These are phyloP conservation scores for Coniferiporia weirii DNA, from an alignment of 1,284 basidiomycete genomes.

Conservation along the genomic window DNA sequence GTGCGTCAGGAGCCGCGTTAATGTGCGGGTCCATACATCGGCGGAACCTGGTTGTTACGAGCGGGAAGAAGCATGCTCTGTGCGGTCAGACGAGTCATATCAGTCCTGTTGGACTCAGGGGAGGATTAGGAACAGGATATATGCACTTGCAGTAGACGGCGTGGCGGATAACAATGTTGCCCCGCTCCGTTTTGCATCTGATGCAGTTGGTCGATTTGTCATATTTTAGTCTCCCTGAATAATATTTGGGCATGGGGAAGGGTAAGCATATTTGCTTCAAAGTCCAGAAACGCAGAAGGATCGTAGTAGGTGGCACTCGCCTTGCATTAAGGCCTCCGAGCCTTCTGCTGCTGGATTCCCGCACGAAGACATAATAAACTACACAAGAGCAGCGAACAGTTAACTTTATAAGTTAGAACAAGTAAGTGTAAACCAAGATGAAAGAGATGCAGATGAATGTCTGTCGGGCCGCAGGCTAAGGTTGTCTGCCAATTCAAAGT, in stretches of 20 bases:
- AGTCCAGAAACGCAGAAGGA: neutral
- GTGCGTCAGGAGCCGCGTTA: constrained; percentile 47
- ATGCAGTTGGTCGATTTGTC: constrained; percentile 62
- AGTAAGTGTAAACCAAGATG: neutral
- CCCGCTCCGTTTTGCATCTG: constrained; percentile 59
- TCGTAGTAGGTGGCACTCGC: constrained; percentile 17
- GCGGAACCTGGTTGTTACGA: constrained; percentile 60
- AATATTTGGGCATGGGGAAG: neutral
- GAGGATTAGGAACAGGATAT: neutral
- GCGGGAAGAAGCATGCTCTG: constrained; percentile 64
- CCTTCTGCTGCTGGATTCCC: constrained; percentile 17
- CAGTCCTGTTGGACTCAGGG: constrained; percentile 2
- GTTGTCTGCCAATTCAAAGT: neutral
- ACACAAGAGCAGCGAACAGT: neutral
- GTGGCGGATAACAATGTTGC: constrained; percentile 70
- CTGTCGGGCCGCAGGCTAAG: too few species aligned
- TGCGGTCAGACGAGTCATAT: neutral
- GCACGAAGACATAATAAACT: constrained; percentile 19
- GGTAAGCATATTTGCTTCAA: neutral
- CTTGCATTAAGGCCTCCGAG: constrained; percentile 20
- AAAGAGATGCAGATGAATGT: too few species aligned
- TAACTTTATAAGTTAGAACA: neutral
- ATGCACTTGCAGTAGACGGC: constrained; percentile 76
- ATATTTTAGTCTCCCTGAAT: constrained; percentile 53
- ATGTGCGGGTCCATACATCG: constrained; percentile 59